These are phyloP conservation scores for Linderina pennispora DNA, from an alignment of 192 early-diverging fungal species.

Conservation along the genomic window DNA sequence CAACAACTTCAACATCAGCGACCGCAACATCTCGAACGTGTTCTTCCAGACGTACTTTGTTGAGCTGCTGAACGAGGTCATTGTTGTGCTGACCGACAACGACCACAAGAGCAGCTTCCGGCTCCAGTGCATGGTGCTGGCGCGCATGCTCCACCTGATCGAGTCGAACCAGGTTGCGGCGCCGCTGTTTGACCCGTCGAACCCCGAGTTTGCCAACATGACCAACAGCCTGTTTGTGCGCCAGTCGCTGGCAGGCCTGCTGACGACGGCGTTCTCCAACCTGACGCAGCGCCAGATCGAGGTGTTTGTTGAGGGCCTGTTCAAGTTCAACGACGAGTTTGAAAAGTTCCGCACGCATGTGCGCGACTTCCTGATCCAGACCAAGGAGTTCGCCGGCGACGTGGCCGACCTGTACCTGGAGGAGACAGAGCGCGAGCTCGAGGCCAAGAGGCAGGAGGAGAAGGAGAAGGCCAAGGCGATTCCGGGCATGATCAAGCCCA, in stretches of 20 bases:
- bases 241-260: conserved; percentile 77
- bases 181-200: conserved; percentile 77
- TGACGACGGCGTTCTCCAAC: conserved; percentile 88
- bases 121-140: conserved; percentile 83
- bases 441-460: conserved; percentile 70
- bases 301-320: conserved; percentile 80
- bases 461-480: conserved; percentile 77
- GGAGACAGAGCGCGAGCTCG: conserved; percentile 82
- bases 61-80: conserved; percentile 89
- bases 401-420: conserved; percentile 82
- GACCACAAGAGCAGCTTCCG: conserved; percentile 98
- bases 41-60: conserved; percentile 94
- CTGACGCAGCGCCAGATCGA: conserved; percentile 80
- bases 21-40: conserved; percentile 64
- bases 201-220: conserved; percentile 82
- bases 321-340: conserved; percentile 74
- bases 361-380: conserved; percentile 92
- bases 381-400: conserved; percentile 91
- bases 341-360: conserved; percentile 88
- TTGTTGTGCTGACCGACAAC: conserved; percentile 94
- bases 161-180: conserved; percentile 75
- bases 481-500: conserved; percentile 96
- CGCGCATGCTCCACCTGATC: conserved; percentile 83
- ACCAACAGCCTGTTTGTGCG: conserved; percentile 76
- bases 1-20: conserved; percentile 74